These are phyloP conservation scores for Vigna unguiculata DNA, from an alignment of 306 rosid species.

Conservation along the genomic window DNA sequence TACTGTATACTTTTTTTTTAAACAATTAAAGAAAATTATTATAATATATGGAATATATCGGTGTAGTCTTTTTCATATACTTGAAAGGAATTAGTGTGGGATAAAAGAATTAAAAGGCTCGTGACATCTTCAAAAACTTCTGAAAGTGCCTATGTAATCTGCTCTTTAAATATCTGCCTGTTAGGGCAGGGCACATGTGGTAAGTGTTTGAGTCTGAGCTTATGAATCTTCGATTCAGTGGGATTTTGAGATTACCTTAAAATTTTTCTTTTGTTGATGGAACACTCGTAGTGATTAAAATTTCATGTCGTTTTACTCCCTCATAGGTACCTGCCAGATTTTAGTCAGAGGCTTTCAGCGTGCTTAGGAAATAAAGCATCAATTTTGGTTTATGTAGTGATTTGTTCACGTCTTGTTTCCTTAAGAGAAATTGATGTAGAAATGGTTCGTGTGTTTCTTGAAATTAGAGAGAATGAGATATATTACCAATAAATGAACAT, in stretches of 20 bases:
- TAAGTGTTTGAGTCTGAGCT: not conserved
- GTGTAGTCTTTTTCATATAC: too few relatives aligned
- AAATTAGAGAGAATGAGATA: conserved; percentile 11
- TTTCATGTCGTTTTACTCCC: not conserved
- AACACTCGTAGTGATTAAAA: not conserved
- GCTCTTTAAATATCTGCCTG: not conserved
- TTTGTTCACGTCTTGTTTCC: not conserved
- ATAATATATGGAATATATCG: too few relatives aligned
- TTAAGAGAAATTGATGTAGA: not conserved
- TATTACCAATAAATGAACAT: not conserved
- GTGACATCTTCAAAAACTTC: too few relatives aligned
- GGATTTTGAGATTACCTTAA: not conserved
- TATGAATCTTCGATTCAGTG: conserved; percentile 5
- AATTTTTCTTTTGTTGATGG: not conserved
- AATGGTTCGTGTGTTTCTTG: not conserved
- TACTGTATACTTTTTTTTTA: too few relatives aligned
- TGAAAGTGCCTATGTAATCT: too few relatives aligned
- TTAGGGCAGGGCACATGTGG: not conserved
- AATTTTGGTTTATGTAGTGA: not conserved
- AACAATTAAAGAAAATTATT: too few relatives aligned
- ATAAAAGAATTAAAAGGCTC: too few relatives aligned
- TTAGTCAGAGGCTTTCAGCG: not conserved
- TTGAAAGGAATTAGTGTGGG: not conserved
- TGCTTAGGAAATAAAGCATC: conserved; percentile 7
- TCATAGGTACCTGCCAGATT: not conserved